A percentile compares a stretch with the other conserved stretches of the same genome.
Evolutionary conservation across 2,329 filamentous ascomycete species (phyloP).

Genomic region (Arthrobotrys sinensis): DNA sequence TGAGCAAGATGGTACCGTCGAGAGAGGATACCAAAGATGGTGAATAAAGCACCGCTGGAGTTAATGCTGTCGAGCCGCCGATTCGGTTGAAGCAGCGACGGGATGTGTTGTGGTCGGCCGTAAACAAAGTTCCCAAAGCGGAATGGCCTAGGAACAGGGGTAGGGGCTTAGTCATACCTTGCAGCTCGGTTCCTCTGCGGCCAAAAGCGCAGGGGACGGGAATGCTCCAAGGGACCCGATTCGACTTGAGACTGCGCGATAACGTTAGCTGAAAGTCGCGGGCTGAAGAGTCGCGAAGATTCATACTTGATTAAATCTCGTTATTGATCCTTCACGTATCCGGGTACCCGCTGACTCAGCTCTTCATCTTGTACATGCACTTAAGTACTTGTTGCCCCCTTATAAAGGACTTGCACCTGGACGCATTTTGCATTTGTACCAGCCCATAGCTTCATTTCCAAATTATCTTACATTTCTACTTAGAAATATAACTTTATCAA

Average conservation of each 20-base stretch:
- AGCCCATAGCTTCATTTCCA: constrained; percentile 1
- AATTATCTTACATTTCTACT: not conserved
- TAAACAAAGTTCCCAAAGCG: constrained; percentile 55
- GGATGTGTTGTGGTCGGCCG: constrained; percentile 44
- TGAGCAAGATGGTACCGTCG: constrained; percentile 21
- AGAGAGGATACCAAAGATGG: not conserved
- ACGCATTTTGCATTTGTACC: not conserved
- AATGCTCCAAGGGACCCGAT: constrained; percentile 25
- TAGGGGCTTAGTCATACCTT: constrained; percentile 44
- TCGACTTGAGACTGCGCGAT: constrained; percentile 29
- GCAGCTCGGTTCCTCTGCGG: constrained; percentile 15
- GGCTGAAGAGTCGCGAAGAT: constrained; percentile 12
- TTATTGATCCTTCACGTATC: constrained; percentile 27
- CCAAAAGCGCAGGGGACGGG: constrained; percentile 37
- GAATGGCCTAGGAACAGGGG: constrained; percentile 22
- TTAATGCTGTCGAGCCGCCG: constrained; percentile 8
- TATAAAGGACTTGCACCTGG: constrained; percentile 1
- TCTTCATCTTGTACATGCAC: not conserved
- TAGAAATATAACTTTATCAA: constrained; percentile 11
- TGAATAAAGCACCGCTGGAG: not conserved
- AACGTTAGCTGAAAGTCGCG: constrained; percentile 36
- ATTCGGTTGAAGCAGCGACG: constrained; percentile 16
- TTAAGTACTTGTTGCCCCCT: not conserved
- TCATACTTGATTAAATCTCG: constrained; percentile 13
- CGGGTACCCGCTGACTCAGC: constrained; percentile 33